Base-by-base conservation (phyloP, 2,329 filamentous ascomycete genomes). In the Colletotrichum orbiculare region DNA sequence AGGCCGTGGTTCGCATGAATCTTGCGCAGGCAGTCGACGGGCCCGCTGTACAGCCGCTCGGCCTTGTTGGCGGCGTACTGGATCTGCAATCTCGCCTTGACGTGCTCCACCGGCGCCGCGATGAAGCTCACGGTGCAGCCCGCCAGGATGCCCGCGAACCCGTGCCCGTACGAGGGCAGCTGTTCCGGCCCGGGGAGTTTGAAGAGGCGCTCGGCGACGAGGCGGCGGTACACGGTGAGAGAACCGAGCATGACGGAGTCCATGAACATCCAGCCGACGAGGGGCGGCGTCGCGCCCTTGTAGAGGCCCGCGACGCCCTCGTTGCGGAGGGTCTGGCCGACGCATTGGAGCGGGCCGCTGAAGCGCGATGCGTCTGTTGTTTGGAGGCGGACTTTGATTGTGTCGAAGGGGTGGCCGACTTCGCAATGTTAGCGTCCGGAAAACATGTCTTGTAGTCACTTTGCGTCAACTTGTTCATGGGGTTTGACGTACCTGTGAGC, bases 221-320 rank as follows among this genome's bases (percentile, higher is more conserved):
- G 78, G 52, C 92, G 90, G 42, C 95, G 91, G 81, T 98, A 98
- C 54, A 97, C 86, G 33, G 92, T 97, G 69, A 99, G 83, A 15
- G 92, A 96, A 46, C 96, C 96, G 39, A 98, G 86, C 94, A 98
- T 97, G 64, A 90, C 76, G 46, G 82, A 86, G 81, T 99, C 96
- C 95, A 98, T 98, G 73, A 96, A 93, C 65, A 98, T 97, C 96
- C 96, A 98, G 71, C 96, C 96, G 55, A 97, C 88, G 53, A 98
- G 83, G 56, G 96, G 96, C 60, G 95, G 95, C 35, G 92, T 93
- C 10, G 94, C 94, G 72, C 95, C 94, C 81, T 98, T 99, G 85
- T 98, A 99, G 46, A 99, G 83, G 3, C 93, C 96, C 54, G 85
- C 80, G 50, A 96, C 79, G 52, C 95, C 95, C 78, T 99, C 96